Conservation (phyloP, 129 eudicot genomes). For the Pseudognaphalium luteoalbum region DNA sequence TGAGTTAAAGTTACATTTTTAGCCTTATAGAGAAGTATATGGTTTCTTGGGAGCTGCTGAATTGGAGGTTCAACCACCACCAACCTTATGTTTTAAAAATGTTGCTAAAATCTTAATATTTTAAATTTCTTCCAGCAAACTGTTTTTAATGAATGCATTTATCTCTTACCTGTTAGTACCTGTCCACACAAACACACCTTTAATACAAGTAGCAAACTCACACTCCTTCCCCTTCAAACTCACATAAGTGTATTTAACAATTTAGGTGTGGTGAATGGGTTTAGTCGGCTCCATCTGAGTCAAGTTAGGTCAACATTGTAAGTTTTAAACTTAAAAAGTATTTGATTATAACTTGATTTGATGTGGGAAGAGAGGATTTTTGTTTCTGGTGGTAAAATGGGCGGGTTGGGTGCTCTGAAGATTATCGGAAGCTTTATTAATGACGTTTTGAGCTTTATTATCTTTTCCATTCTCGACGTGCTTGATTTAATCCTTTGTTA, state of each 20-base stretch:
- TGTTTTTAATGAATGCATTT: constrained; percentile 52
- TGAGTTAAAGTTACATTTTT: constrained; percentile 29
- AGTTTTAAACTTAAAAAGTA: not conserved
- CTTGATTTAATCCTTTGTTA: constrained; percentile 68
- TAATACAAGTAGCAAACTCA: constrained; percentile 38
- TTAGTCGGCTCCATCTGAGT: not conserved
- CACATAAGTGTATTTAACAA: constrained; percentile 27
- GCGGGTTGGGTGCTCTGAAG: constrained; percentile 20
- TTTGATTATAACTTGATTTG: not conserved
- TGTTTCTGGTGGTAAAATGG: constrained; percentile 27
- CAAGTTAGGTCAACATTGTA: not conserved
- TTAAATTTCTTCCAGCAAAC: constrained; percentile 38
- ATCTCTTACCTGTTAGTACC: constrained; percentile 51
- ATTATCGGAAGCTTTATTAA: constrained; percentile 50
- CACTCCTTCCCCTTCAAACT: constrained; percentile 36
- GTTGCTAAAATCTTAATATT: constrained; percentile 20
- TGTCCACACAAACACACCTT: constrained; percentile 34
- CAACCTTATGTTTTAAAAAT: constrained; percentile 51
- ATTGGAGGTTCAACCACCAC: constrained; percentile 96
- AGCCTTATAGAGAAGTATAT: constrained; percentile 8
- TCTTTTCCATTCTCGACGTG: constrained; percentile 64
- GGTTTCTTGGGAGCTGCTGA: constrained; percentile 40
- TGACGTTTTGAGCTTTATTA: constrained; percentile 60
- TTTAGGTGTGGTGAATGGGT: constrained; percentile 29
- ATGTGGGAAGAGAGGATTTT: constrained; percentile 21